Conservation (phyloP, 2,329 filamentous ascomycete species). For the Sporothrix dimorphospora region DNA sequence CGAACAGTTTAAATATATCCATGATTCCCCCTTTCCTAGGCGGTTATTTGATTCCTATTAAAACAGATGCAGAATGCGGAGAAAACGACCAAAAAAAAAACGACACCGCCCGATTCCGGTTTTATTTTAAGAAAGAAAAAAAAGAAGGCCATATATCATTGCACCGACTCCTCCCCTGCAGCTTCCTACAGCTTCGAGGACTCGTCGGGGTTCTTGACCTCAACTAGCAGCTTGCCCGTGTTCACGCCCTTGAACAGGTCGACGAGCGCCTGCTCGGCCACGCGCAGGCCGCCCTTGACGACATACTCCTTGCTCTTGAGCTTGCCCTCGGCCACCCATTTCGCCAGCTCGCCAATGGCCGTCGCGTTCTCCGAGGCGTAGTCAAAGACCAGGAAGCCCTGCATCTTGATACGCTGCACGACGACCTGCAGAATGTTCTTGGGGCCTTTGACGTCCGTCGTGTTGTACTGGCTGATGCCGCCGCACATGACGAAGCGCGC, state of each 20-base stretch:
- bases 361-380: slow-evolving; percentile 59
- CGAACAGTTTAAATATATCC: not conserved
- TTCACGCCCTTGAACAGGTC: slow-evolving; percentile 71
- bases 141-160: not conserved
- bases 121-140: not conserved
- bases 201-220: slow-evolving; percentile 35
- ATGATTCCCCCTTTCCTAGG: not conserved
- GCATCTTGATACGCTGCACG: slow-evolving; percentile 58
- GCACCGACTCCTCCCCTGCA: too few relatives aligned
- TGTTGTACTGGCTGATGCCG: slow-evolving; percentile 70
- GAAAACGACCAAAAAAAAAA: not conserved
- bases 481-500: slow-evolving; percentile 74
- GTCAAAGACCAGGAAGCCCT: slow-evolving; percentile 75
- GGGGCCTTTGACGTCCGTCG: slow-evolving; percentile 57
- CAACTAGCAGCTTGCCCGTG: slow-evolving; percentile 49
- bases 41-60: not conserved
- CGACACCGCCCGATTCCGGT: not conserved
- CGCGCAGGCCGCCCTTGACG: slow-evolving; percentile 67
- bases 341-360: slow-evolving; percentile 63
- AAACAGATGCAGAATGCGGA: not conserved
- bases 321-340: slow-evolving; percentile 73
- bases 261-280: slow-evolving; percentile 65
- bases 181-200: slow-evolving; percentile 32
- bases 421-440: slow-evolving; percentile 43
- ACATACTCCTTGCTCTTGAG: slow-evolving; percentile 73